Evolutionary conservation across 352 stramenopile genomes (phyloP).

Genomic region (Phytopythium ostracodes): DNA sequence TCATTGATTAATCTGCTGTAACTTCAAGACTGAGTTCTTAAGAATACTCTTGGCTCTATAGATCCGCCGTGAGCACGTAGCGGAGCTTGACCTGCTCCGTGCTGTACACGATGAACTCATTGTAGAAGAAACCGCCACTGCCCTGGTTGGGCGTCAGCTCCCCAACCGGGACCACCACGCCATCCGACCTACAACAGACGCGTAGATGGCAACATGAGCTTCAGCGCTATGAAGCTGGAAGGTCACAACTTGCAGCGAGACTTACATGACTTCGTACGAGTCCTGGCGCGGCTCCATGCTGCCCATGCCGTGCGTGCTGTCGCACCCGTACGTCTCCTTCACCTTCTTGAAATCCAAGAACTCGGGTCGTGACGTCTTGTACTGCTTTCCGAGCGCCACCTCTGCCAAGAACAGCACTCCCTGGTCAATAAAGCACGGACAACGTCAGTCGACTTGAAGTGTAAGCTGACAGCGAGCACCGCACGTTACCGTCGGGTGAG

Average conservation of each 20-base stretch:
- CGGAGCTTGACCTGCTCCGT: slow-evolving; percentile 39
- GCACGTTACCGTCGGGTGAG: not conserved
- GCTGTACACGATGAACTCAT: slow-evolving; percentile 53
- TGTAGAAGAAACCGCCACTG: slow-evolving; percentile 33
- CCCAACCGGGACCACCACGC: slow-evolving; percentile 34
- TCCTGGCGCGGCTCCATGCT: slow-evolving; percentile 23
- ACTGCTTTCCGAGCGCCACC: slow-evolving; percentile 33
- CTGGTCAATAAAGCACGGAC: slow-evolving; percentile 1
- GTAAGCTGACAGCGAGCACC: not conserved
- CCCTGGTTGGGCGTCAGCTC: slow-evolving; percentile 15
- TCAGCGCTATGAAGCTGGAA: not conserved
- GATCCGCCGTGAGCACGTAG: slow-evolving; percentile 30
- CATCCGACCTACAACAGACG: slow-evolving; percentile 14
- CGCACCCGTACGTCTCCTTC: slow-evolving; percentile 21
- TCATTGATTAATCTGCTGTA: not conserved
- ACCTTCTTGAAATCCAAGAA: slow-evolving; percentile 32
- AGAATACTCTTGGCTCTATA: not conserved
- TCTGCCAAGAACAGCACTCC: slow-evolving; percentile 35
- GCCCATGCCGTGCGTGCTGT: slow-evolving; percentile 35
- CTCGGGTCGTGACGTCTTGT: slow-evolving; percentile 18
- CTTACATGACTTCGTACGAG: slow-evolving; percentile 23
- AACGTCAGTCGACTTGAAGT: not conserved
- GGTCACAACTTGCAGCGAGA: not conserved
- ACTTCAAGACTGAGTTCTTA: not conserved
- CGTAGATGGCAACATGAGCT: not conserved